phyloP scores from a whole-genome alignment of 2,329 filamentous ascomycete genomes.

The Trichoderma sp. region DNA sequence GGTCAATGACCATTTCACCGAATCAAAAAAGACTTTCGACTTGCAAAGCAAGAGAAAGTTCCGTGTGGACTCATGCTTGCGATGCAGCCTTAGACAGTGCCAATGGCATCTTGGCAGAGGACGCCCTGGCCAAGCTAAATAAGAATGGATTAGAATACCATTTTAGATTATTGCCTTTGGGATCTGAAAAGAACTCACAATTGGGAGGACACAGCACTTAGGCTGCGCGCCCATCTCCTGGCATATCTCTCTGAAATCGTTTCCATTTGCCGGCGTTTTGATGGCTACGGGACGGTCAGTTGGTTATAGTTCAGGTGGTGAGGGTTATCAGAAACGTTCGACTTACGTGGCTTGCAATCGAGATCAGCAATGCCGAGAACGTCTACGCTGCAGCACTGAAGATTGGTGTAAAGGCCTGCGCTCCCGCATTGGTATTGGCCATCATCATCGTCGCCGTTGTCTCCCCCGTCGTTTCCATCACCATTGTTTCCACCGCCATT shows the following conservation, averaged over 20 bases:
- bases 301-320: not conserved
- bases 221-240: not conserved
- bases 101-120: conserved; percentile 5
- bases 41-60: not conserved
- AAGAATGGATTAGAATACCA: not conserved
- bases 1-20: not conserved
- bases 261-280: not conserved
- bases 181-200: conserved; percentile 5
- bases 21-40: not conserved
- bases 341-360: conserved; percentile 21
- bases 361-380: conserved; percentile 15
- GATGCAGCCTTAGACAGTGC: not conserved
- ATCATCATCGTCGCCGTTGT: not conserved
- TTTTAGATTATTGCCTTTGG: not conserved
- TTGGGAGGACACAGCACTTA: conserved; percentile 16
- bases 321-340: not conserved
- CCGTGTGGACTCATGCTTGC: not conserved
- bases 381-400: conserved; percentile 10
- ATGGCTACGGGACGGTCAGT: not conserved
- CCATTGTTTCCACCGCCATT: not conserved
- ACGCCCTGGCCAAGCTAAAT: conserved; percentile 20
- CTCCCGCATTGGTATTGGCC: not conserved
- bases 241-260: not conserved
- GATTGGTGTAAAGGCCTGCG: not conserved
- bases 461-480: too few species aligned